phyloP scores from a whole-genome alignment of 2,329 filamentous ascomycete species.

The Fragosphaeria purpurea region DNA sequence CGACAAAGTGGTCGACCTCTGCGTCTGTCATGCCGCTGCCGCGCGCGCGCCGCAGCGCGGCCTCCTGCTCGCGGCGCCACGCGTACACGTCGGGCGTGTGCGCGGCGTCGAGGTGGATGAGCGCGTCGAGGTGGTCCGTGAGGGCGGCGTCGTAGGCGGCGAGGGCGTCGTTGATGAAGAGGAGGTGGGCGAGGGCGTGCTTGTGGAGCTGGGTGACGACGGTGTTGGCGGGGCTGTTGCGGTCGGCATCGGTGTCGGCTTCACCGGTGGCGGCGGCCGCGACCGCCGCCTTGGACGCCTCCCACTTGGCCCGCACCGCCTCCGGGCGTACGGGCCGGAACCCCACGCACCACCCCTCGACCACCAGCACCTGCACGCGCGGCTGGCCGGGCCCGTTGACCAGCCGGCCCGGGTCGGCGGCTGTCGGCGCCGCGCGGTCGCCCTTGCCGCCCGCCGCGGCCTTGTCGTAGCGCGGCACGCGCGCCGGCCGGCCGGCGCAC shows the following conservation, averaged over 20 bases:
- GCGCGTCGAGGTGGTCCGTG: conserved; percentile 41
- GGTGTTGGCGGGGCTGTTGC: conserved; percentile 29
- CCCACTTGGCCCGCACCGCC: conserved; percentile 39
- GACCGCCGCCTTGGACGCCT: conserved; percentile 26
- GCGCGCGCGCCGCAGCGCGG: conserved; percentile 51
- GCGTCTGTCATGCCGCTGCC: conserved; percentile 76
- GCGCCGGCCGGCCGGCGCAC: conserved; percentile 40
- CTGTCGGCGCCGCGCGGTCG: conserved; percentile 54
- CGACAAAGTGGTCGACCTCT: conserved; percentile 65
- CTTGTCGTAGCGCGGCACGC: conserved; percentile 74
- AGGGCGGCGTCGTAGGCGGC: conserved; percentile 34
- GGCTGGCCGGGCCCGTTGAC: conserved; percentile 42
- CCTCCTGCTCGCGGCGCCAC: conserved; percentile 78
- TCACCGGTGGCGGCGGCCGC: not conserved
- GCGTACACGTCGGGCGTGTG: conserved; percentile 67
- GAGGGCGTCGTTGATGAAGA: conserved; percentile 39
- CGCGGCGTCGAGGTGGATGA: conserved; percentile 57
- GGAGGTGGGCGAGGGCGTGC: conserved; percentile 39
- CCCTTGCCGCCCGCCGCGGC: conserved; percentile 65
- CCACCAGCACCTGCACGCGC: conserved; percentile 56
- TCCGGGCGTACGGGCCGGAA: conserved; percentile 54
- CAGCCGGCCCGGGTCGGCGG: conserved; percentile 45
- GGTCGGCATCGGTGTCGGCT: conserved; percentile 25
- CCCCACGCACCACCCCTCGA: conserved; percentile 88
- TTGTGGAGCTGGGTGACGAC: conserved; percentile 31